phyloP scores from a whole-genome alignment of 345 rosid genomes.

The Sonneratia caseolaris region DNA sequence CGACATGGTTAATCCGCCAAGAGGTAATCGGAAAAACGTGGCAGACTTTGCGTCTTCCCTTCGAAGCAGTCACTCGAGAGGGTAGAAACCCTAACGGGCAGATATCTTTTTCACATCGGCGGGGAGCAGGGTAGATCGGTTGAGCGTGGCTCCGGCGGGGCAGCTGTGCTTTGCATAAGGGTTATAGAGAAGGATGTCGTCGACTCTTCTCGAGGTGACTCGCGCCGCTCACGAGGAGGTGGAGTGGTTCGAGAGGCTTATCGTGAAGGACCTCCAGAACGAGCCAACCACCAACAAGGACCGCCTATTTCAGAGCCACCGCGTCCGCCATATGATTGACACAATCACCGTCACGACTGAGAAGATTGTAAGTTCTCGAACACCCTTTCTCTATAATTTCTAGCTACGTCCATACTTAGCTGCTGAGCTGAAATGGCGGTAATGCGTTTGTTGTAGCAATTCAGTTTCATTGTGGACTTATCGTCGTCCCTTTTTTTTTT shows the following conservation, averaged over 20 bases:
- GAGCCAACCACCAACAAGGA: constrained; percentile 62
- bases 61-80: not conserved
- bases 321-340: constrained; percentile 77
- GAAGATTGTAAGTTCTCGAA: constrained; percentile 42
- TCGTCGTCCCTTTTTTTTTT: not conserved
- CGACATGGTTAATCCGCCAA: not conserved
- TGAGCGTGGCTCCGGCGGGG: too few species aligned
- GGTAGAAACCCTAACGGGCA: constrained; percentile 11
- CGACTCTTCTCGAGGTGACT: constrained; percentile 81
- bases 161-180: not conserved
- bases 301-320: constrained; percentile 79
- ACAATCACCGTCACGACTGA: constrained; percentile 46
- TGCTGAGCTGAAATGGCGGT: not conserved
- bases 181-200: constrained; percentile 42
- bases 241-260: constrained; percentile 71
- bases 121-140: not conserved
- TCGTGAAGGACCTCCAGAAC: constrained; percentile 83
- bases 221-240: constrained; percentile 86
- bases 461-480: not conserved
- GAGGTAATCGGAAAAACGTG: too few species aligned
- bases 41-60: too few species aligned
- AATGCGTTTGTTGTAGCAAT: not conserved
- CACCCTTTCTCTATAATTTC: not conserved
- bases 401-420: not conserved
- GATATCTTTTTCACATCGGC: not conserved